These are phyloP conservation scores for Pythium angustatum DNA, from an alignment of 352 stramenopile genomes.

Conservation along the genomic window DNA sequence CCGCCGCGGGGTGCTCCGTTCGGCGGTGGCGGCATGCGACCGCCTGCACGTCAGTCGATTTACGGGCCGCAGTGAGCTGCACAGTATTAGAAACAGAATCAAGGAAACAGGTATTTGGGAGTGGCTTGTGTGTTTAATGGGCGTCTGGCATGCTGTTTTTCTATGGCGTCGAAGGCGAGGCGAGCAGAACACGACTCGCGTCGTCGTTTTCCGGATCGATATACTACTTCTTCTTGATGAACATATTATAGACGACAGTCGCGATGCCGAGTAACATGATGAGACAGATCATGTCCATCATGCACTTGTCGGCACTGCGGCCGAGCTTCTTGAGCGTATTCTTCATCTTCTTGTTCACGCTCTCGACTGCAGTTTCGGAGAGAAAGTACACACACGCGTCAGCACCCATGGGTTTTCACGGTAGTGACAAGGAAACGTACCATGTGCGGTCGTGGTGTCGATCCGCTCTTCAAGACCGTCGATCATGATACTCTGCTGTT, in stretches of 20 bases:
- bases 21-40: constrained; percentile 38
- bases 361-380: constrained; percentile 85
- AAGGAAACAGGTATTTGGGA: no score
- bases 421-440: constrained; percentile 35
- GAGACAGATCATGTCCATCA: constrained; percentile 91
- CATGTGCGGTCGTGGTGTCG: constrained; percentile 75
- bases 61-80: constrained; percentile 64
- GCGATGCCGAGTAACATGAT: constrained; percentile 84
- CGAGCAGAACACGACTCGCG: not conserved
- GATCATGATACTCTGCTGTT: constrained; percentile 89
- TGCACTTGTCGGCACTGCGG: constrained; percentile 80
- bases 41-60: constrained; percentile 58
- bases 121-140: not conserved
- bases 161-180: not conserved
- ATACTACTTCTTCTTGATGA: constrained; percentile 79
- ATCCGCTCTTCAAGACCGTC: constrained; percentile 79
- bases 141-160: not conserved
- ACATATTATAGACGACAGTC: constrained; percentile 88
- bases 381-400: not conserved
- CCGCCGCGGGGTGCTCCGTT: constrained; percentile 50
- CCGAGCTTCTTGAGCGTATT: constrained; percentile 73
- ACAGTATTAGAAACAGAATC: not conserved
- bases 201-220: no score
- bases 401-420: no score
- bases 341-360: constrained; percentile 86